phyloP scores from a whole-genome alignment of 257 asterid species.

The Orobanche coerulescens region DNA sequence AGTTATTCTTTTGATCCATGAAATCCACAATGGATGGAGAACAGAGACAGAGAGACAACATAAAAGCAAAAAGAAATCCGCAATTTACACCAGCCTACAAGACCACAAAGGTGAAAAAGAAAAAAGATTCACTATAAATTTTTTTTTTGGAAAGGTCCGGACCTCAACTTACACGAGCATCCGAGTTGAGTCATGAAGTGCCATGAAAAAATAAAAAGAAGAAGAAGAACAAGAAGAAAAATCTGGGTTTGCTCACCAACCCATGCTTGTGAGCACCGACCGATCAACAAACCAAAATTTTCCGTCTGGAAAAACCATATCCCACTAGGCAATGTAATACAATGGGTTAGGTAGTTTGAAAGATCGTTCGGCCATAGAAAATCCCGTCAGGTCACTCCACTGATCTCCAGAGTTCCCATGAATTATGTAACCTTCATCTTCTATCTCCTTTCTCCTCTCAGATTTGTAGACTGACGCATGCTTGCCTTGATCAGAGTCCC shows the following conservation, averaged over 20 bases:
- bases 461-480: slow-evolving; percentile 61
- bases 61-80: too few relatives aligned
- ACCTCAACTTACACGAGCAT: background rate
- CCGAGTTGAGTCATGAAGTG: background rate
- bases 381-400: slow-evolving; percentile 86
- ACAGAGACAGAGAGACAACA: too few relatives aligned
- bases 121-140: too few relatives aligned
- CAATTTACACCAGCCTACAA: too few relatives aligned
- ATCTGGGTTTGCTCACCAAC: background rate
- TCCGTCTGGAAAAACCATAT: background rate
- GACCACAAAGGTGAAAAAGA: too few relatives aligned
- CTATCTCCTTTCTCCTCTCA: slow-evolving; percentile 65
- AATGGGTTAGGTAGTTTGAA: slow-evolving; percentile 83
- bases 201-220: background rate
- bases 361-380: slow-evolving; percentile 55
- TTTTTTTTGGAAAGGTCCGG: too few relatives aligned
- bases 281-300: background rate
- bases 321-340: slow-evolving; percentile 46
- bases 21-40: too few relatives aligned
- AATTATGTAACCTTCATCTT: slow-evolving; percentile 66
- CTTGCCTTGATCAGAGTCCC: slow-evolving; percentile 49
- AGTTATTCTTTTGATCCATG: too few relatives aligned
- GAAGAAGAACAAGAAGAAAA: background rate
- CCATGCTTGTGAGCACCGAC: background rate
- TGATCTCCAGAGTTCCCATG: slow-evolving; percentile 86